A percentile compares a stretch with the other conserved stretches of the same genome.
Conservation (phyloP, 495 filamentous ascomycete species). For the Penicillium crystallinum region DNA sequence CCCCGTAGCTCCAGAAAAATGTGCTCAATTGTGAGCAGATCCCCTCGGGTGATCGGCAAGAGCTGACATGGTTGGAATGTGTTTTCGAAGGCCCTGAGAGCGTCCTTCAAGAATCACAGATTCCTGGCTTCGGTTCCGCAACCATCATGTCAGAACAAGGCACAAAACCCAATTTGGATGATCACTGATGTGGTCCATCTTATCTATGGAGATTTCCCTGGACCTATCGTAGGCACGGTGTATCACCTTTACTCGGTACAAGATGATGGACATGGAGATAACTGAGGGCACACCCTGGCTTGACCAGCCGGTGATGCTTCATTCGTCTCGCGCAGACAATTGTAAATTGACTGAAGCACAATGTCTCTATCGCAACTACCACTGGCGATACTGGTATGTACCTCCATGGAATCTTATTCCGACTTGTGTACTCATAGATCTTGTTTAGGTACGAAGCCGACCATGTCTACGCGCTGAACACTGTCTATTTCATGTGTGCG, state of each 20-base stretch:
- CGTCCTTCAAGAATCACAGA: not conserved
- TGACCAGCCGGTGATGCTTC: conserved; percentile 43
- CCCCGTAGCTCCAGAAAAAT: conserved; percentile 10
- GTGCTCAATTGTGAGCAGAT: conserved; percentile 30
- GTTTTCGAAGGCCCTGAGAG: not conserved
- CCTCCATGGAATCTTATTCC: not conserved
- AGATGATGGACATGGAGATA: conserved; percentile 22
- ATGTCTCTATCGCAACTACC: conserved; percentile 39
- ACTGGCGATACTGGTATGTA: conserved; percentile 47
- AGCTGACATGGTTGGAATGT: conserved; percentile 2
- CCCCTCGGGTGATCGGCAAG: conserved; percentile 4
- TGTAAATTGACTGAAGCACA: conserved; percentile 43
- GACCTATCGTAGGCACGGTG: too few relatives aligned
- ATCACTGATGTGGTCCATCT: not conserved
- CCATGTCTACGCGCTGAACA: conserved; percentile 46
- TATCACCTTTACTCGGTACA: too few relatives aligned
- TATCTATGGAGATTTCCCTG: too few relatives aligned
- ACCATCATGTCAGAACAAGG: not conserved
- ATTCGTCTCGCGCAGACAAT: conserved; percentile 38
- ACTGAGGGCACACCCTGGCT: conserved; percentile 33
- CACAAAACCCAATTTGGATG: not conserved
- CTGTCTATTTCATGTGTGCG: conserved; percentile 45
- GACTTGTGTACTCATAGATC: too few relatives aligned
- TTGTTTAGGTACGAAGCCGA: conserved; percentile 50
- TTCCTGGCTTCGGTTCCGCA: conserved; percentile 7